These are phyloP conservation scores for Phytophthora nicotianae DNA, from an alignment of 352 stramenopile genomes.

Conservation along the genomic window DNA sequence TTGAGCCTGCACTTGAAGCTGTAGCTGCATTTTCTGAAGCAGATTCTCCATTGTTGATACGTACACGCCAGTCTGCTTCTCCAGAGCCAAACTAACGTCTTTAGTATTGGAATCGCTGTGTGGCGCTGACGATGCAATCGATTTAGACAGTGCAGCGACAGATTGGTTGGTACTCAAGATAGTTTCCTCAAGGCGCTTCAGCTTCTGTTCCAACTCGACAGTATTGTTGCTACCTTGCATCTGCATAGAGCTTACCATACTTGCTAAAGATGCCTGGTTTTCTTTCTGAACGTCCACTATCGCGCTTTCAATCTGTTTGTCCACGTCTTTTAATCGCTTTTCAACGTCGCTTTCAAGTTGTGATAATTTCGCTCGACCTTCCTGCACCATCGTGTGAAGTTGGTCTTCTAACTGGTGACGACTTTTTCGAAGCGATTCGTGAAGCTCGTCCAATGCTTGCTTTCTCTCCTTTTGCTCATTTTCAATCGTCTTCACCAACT, in stretches of 20 bases:
- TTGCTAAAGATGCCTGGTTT: slow-evolving; percentile 14
- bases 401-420: slow-evolving; percentile 59
- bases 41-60: slow-evolving; percentile 56
- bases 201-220: slow-evolving; percentile 29
- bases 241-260: slow-evolving; percentile 16
- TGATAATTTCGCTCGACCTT: slow-evolving; percentile 41
- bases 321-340: slow-evolving; percentile 38
- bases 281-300: slow-evolving; percentile 20
- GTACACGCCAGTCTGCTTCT: slow-evolving; percentile 44
- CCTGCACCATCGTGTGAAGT: slow-evolving; percentile 44
- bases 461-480: slow-evolving; percentile 62
- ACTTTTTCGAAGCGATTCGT: slow-evolving; percentile 51
- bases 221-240: slow-evolving; percentile 10
- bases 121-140: slow-evolving; percentile 14
- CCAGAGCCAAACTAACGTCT: slow-evolving; percentile 25
- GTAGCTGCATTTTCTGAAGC: slow-evolving; percentile 70
- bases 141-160: slow-evolving; percentile 23
- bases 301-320: slow-evolving; percentile 31
- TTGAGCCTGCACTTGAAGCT: slow-evolving; percentile 53
- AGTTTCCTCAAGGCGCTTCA: slow-evolving; percentile 34
- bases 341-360: slow-evolving; percentile 38
- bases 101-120: slow-evolving; percentile 11
- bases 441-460: slow-evolving; percentile 32
- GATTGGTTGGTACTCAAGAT: slow-evolving; percentile 25
- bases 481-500: slow-evolving; percentile 41